These are phyloP conservation scores for Emmonsiellopsis sp. DNA, from an alignment of 2,329 filamentous ascomycete genomes.

Conservation along the genomic window DNA sequence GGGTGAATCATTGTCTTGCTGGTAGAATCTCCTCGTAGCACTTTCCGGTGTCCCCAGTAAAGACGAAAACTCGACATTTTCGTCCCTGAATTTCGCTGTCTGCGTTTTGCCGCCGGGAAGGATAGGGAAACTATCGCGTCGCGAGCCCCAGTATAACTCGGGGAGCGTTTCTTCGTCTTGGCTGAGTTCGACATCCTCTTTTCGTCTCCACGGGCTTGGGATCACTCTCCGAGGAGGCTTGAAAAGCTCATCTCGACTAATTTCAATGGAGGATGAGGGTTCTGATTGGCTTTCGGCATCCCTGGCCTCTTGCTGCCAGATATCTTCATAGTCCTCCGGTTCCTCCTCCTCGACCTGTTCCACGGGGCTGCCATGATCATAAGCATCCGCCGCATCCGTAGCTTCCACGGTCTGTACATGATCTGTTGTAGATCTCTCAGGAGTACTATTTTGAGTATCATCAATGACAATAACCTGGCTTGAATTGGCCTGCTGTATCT, in stretches of 20 bases:
- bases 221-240: slow-evolving; percentile 15
- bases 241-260: slow-evolving; percentile 13
- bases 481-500: slow-evolving; percentile 34
- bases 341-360: slow-evolving; percentile 12
- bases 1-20: slow-evolving; percentile 1
- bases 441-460: slow-evolving; percentile 24
- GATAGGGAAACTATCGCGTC: slow-evolving; percentile 16
- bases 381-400: slow-evolving; percentile 8
- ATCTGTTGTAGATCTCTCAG: slow-evolving; percentile 1
- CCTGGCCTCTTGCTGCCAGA: slow-evolving; percentile 39
- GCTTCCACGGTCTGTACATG: slow-evolving; percentile 8
- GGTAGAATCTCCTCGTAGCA: slow-evolving; percentile 10
- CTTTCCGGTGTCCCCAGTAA: slow-evolving; percentile 11
- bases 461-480: slow-evolving; percentile 37
- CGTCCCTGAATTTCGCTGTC: slow-evolving; percentile 11
- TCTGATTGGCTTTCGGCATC: slow-evolving; percentile 25
- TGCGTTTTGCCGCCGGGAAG: slow-evolving; percentile 10
- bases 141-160: slow-evolving; percentile 21
- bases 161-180: slow-evolving; percentile 18
- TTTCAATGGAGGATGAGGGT: slow-evolving; percentile 13
- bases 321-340: slow-evolving; percentile 34
- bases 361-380: neutral
- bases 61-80: slow-evolving; percentile 10
- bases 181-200: slow-evolving; percentile 15
- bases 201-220: slow-evolving; percentile 25